A percentile compares a stretch with the other conserved stretches of the same genome.
phyloP scores from a whole-genome alignment of 1,284 basidiomycete genomes.

The Phenoliferia sp. region DNA sequence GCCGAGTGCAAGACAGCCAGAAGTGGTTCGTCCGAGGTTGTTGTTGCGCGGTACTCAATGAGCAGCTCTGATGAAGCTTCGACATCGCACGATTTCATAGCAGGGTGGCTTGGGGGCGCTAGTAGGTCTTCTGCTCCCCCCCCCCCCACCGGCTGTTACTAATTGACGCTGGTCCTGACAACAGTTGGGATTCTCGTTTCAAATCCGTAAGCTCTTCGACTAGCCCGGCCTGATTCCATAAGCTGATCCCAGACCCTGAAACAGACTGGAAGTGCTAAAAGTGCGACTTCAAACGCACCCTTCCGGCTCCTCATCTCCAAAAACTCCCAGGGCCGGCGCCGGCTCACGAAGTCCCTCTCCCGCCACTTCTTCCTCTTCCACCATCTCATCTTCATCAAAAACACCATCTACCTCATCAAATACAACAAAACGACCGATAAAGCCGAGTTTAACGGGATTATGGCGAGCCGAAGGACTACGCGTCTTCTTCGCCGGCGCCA shows the following conservation, averaged over 20 bases:
- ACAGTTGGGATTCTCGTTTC: not conserved
- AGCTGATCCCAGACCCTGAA: not conserved
- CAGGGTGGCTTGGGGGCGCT: not conserved
- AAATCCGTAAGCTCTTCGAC: not conserved
- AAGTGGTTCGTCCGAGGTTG: too few relatives aligned
- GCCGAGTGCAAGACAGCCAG: too few relatives aligned
- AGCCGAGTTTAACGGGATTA: conserved; percentile 26
- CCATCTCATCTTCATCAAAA: not conserved
- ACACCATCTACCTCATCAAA: not conserved
- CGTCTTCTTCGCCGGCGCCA: conserved; percentile 39
- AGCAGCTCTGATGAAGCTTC: not conserved
- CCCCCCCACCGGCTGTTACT: not conserved
- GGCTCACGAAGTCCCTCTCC: not conserved
- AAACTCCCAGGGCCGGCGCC: not conserved
- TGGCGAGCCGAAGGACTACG: conserved; percentile 35
- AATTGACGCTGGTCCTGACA: not conserved
- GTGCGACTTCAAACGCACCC: not conserved
- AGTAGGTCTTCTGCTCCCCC: not conserved
- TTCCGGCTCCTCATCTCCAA: not conserved
- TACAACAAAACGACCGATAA: not conserved
- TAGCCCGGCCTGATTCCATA: not conserved
- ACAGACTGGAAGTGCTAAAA: not conserved
- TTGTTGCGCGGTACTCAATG: too few relatives aligned
- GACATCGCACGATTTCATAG: not conserved
- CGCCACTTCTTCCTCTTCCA: not conserved